A percentile compares a stretch with the other conserved stretches of the same genome.
phyloP scores from a whole-genome alignment of 192 early-diverging fungal species.

The Podila epigama region DNA sequence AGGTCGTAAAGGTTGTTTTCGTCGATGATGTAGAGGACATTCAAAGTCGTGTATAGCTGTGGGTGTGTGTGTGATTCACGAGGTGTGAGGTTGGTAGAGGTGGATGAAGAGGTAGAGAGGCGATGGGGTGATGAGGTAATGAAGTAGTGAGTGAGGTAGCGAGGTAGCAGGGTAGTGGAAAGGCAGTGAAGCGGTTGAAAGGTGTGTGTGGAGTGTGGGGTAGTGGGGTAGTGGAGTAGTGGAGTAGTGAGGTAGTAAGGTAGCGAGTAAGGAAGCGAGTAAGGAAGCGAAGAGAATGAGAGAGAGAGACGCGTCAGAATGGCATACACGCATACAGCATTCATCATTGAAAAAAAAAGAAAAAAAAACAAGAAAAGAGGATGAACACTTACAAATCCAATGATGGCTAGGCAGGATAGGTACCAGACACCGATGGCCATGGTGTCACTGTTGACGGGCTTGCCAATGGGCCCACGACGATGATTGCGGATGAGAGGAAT shows the following conservation, averaged over 20 bases:
- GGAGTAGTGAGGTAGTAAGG: neutral
- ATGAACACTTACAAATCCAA: slow-evolving; percentile 18
- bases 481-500: slow-evolving; percentile 24
- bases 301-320: neutral
- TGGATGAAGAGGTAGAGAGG: too few relatives aligned
- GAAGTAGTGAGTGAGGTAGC: too few relatives aligned
- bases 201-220: too few relatives aligned
- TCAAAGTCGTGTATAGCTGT: slow-evolving; percentile 9
- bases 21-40: neutral
- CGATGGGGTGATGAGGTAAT: too few relatives aligned
- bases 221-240: too few relatives aligned
- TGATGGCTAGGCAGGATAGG: slow-evolving; percentile 1
- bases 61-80: too few relatives aligned
- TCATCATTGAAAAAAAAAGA: neutral
- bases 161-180: too few relatives aligned
- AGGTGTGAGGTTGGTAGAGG: too few relatives aligned
- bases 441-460: slow-evolving; percentile 30
- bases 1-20: slow-evolving; percentile 4
- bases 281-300: neutral
- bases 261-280: neutral
- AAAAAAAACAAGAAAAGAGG: neutral
- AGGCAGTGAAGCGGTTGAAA: too few relatives aligned
- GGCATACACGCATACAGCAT: neutral
- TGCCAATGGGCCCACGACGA: slow-evolving; percentile 9
- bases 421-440: slow-evolving; percentile 46